These are phyloP conservation scores for Cladosporium sp. DNA, from an alignment of 2,329 filamentous ascomycete genomes.

Conservation along the genomic window DNA sequence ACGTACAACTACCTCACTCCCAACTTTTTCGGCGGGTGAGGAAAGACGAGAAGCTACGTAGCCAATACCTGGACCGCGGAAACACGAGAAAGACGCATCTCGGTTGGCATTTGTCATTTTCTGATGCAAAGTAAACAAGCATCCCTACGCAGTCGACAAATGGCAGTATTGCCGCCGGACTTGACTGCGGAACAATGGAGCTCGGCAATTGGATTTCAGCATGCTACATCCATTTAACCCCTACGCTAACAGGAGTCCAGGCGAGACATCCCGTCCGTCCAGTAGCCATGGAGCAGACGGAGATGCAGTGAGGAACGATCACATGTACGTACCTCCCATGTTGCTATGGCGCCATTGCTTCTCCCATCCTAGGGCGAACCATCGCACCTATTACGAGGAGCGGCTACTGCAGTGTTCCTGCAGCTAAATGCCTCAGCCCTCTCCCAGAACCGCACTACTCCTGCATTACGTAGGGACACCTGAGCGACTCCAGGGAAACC, in stretches of 20 bases:
- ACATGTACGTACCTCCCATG: slow-evolving; percentile 8
- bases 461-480: slow-evolving; percentile 10
- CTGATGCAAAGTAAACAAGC: no score
- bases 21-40: background rate
- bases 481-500: slow-evolving; percentile 5
- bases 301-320: slow-evolving; percentile 1
- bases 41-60: background rate
- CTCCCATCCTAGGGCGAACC: slow-evolving; percentile 2
- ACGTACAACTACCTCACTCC: no score
- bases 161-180: background rate
- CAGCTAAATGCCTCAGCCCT: slow-evolving; percentile 7
- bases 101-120: background rate
- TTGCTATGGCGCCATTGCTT: slow-evolving; percentile 10
- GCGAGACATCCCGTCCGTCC: background rate
- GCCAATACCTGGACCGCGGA: background rate
- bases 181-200: background rate
- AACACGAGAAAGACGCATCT: background rate
- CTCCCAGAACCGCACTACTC: background rate
- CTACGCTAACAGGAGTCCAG: slow-evolving; percentile 1
- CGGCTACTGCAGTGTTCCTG: slow-evolving; percentile 9
- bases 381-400: slow-evolving; percentile 8
- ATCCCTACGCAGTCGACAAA: no score
- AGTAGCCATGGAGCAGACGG: background rate
- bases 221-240: slow-evolving; percentile 3
- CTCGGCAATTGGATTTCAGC: background rate